Conservation (phyloP, 768 basidiomycete species). For the Brasilioporus rufonigricans region DNA sequence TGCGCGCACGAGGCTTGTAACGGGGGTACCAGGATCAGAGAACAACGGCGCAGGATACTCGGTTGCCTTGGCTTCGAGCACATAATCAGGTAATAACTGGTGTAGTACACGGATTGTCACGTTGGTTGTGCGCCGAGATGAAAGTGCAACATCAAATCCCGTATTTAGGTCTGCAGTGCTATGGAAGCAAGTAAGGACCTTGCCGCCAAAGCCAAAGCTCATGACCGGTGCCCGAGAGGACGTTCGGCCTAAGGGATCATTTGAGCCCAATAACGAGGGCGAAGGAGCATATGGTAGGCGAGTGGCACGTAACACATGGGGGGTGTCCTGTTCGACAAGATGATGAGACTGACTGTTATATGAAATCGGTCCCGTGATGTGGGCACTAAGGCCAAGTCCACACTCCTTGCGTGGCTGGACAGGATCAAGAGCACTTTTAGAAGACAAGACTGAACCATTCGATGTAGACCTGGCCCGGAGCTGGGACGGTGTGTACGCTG, state of each 20-base stretch:
- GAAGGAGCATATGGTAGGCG: conserved; percentile 77
- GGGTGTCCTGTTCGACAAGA: conserved; percentile 25
- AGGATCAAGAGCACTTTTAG: conserved; percentile 19
- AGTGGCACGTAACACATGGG: conserved; percentile 31
- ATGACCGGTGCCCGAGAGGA: conserved; percentile 73
- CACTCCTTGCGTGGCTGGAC: conserved; percentile 26
- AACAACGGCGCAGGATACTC: conserved; percentile 88
- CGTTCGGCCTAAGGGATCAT: conserved; percentile 78
- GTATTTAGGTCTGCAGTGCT: conserved; percentile 61
- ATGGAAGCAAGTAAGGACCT: conserved; percentile 86
- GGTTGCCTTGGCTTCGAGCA: conserved; percentile 49
- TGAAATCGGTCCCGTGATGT: conserved; percentile 17
- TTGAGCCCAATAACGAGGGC: conserved; percentile 75
- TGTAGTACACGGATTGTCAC: conserved; percentile 67
- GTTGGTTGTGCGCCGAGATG: conserved; percentile 65
- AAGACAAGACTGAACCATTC: conserved; percentile 43
- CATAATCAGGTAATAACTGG: conserved; percentile 67
- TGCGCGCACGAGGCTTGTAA: conserved; percentile 66
- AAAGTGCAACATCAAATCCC: conserved; percentile 75
- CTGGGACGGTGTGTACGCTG: conserved; percentile 16
- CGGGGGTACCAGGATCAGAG: conserved; percentile 65
- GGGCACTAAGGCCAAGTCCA: conserved; percentile 23
- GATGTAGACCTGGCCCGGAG: conserved; percentile 43
- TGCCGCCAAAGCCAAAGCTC: conserved; percentile 93
- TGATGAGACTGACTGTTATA: conserved; percentile 17